These are phyloP conservation scores for Psidium guajava DNA, from an alignment of 345 rosid genomes.

Conservation along the genomic window DNA sequence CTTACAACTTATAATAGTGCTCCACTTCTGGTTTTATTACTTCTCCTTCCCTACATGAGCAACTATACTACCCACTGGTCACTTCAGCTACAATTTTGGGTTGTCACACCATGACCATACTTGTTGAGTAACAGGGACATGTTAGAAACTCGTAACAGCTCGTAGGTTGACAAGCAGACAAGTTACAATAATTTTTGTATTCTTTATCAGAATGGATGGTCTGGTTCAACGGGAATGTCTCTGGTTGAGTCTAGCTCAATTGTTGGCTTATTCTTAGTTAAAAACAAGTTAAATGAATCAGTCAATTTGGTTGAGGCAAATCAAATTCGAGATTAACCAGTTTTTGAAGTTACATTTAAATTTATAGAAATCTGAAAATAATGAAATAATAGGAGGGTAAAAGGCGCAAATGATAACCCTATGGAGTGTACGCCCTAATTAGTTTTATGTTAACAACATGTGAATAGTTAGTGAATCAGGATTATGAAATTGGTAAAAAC, in stretches of 20 bases:
- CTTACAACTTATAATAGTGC: neutral
- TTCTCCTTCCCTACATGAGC: neutral
- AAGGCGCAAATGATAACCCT: neutral
- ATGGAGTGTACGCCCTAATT: neutral
- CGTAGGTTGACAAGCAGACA: neutral
- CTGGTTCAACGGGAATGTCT: neutral
- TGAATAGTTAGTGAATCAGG: neutral
- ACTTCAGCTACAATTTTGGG: neutral
- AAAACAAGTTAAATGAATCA: neutral
- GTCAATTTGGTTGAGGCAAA: neutral
- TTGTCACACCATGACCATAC: neutral
- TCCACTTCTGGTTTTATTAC: neutral
- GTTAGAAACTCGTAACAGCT: neutral
- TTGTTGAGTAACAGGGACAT: neutral
- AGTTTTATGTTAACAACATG: neutral
- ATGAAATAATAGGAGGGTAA: neutral
- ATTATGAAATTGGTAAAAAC: neutral
- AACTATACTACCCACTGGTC: neutral
- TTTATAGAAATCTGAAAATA: neutral
- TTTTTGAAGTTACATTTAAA: neutral
- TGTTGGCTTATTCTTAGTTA: neutral
- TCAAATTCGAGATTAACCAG: neutral
- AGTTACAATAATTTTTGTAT: neutral
- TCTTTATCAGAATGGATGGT: neutral
- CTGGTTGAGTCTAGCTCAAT: neutral